Base-by-base conservation (phyloP, 805 yeast genomes). In the Wickerhamiella brachini region DNA sequence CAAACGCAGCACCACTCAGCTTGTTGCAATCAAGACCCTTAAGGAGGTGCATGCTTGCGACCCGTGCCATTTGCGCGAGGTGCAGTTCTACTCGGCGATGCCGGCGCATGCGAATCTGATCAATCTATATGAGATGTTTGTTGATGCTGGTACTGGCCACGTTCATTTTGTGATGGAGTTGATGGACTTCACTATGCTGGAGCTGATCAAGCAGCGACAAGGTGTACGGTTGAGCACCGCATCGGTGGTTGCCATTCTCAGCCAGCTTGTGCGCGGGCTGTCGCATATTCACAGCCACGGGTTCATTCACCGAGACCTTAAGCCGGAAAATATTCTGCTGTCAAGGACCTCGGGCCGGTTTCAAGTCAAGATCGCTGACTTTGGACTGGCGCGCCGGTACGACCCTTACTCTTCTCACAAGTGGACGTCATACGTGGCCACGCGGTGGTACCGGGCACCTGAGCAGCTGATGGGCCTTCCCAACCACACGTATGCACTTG, bases 371-470 rank as follows among this genome's bases (percentile, higher is more conserved):
- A 74, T 90, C 52, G 95, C 96, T 2, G 98, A 90, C 81, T 90
- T 90, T 71, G 97, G 97, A 50, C 71, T 89, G 44, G 94, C 95
- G 1, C 73, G 96, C 54, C 76, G 85, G 2, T 66, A 83, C 37
- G 51, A 41, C 26, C 17, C 29, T 20, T 15, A n/a, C 24, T 2
- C 23, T 7, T 85, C 84, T 0, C 71, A 79, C 38, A 76, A 78
- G 0, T 72, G 86, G 63, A 85, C 97, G 0, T 78, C 87, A 1
- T 90, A 89, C 62, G 97, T 90, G 18, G 96, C 94, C 1, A 90
- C 97, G 1, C 71, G 97, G 55, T 90, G 98, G 98, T 90, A 90
- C 65, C 72, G 97, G 51, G 89, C 97, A 0, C 98, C 98, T 0
- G 98, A 90, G 62, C 70, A 90, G 50, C 68, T 90, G 17, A 54